Conservation (phyloP, 768 basidiomycete species). For the Trametes cubensis region DNA sequence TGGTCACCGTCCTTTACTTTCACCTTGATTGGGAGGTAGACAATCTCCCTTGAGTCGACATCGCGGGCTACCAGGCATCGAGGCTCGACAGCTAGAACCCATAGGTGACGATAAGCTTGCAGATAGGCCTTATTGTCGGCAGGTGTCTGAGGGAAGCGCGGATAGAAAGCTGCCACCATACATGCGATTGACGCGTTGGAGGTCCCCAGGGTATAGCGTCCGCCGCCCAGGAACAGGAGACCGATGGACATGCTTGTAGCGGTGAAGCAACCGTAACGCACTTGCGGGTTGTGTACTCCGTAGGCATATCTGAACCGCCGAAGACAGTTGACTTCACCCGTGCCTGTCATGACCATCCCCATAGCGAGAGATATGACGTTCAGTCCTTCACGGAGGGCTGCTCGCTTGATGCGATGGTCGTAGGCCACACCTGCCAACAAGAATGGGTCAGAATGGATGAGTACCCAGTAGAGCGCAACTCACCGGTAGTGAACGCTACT, state of each 20-base stretch:
- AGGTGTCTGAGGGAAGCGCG: conserved; percentile 76
- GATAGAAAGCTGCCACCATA: conserved; percentile 90
- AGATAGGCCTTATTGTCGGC: conserved; percentile 89
- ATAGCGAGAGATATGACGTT: conserved; percentile 85
- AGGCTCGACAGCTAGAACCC: conserved; percentile 95
- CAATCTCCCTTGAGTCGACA: conserved; percentile 87
- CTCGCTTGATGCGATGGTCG: conserved; percentile 86
- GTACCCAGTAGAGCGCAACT: conserved; percentile 28
- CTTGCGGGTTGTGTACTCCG: conserved; percentile 74
- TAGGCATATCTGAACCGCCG: conserved; percentile 87
- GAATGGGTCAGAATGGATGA: neutral
- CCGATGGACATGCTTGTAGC: conserved; percentile 91
- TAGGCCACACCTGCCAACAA: conserved; percentile 65
- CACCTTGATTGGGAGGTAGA: conserved; percentile 91
- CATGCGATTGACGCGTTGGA: conserved; percentile 91
- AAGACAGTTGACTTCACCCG: conserved; percentile 89
- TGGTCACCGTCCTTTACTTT: conserved; percentile 68
- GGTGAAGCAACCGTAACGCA: conserved; percentile 87
- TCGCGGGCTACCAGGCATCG: conserved; percentile 90
- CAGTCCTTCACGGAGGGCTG: conserved; percentile 83
- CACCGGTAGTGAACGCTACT: conserved; percentile 68
- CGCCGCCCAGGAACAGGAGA: conserved; percentile 90
- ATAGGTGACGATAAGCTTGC: conserved; percentile 92
- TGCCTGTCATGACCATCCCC: conserved; percentile 96
- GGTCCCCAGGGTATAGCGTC: conserved; percentile 88